phyloP scores from a whole-genome alignment of 176 grass and related monocot species.

The Oryza australiensis region DNA sequence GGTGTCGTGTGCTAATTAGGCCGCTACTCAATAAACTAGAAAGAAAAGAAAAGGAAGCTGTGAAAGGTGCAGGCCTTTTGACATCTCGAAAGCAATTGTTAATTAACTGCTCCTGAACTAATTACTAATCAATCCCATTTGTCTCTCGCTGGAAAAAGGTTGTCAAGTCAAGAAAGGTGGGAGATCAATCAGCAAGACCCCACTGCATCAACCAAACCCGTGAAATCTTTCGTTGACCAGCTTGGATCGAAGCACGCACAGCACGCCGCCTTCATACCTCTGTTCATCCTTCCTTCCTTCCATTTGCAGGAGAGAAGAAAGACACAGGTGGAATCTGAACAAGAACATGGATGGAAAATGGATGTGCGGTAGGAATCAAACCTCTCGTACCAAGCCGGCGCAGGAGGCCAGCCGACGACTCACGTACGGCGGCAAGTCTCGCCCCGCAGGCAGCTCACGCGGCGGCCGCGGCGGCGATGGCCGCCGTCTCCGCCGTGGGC shows the following conservation, averaged over 20 bases:
- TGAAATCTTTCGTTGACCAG: background rate
- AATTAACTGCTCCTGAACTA: conserved; percentile 15
- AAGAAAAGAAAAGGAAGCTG: background rate
- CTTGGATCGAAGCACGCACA: background rate
- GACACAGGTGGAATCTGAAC: background rate
- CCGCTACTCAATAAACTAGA: conserved; percentile 1
- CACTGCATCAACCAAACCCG: background rate
- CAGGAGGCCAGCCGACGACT: background rate
- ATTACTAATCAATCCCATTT: background rate
- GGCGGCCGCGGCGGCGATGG: too few relatives aligned
- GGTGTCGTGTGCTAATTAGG: conserved; percentile 35
- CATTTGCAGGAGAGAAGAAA: background rate
- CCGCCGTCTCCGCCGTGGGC: background rate
- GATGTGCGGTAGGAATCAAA: background rate
- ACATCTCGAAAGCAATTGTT: conserved; percentile 16
- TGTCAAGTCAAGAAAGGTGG: conserved; percentile 27
- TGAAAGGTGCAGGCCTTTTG: conserved; percentile 41
- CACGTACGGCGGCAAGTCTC: too few relatives aligned
- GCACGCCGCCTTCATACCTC: background rate
- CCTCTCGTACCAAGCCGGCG: background rate
- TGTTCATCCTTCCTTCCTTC: background rate
- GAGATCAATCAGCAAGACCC: conserved; percentile 21
- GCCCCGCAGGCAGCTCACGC: too few relatives aligned
- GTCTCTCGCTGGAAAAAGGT: conserved; percentile 1
- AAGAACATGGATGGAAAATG: background rate